Evolutionary conservation across 2,329 filamentous ascomycete species (phyloP), one percentile per base, ranked within the genome.

Genomic region (Colletotrichum noveboracense): DNA sequence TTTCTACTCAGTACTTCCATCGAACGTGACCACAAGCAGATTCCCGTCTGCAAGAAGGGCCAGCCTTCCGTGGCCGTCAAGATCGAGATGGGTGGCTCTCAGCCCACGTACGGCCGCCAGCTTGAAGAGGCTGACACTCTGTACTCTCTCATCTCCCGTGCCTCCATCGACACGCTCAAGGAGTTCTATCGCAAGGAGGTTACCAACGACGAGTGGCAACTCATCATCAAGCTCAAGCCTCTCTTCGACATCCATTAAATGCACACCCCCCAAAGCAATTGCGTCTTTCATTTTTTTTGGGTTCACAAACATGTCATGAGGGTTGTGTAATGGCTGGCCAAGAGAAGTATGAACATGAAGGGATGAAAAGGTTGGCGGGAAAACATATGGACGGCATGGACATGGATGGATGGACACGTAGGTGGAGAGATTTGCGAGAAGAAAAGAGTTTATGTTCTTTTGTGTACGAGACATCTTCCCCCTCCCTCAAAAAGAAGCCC

Each of bases 51-150:
- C 89, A 99, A 99, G 87, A 96, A 96, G 87, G 96, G 96, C 68
- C 95, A 98, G 83, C 97, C 97, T n/a, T 97, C 96, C 2, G 97
- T 99, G 12, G 97, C 97, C 24, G 90, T 99, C 88, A 99, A 99
- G 90, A 97, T 99, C 81, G 97, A 99, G 87, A 93, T 93, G 91
- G 96, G 96, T 70, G 87, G 93, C 74, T 95, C 96, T 84, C 97
- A 99, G 88, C 97, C 97, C 18, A 92, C 94, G 75, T 99, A 99
- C 83, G 97, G 97, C 74, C 94, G 97, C 76, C 97, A 99, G 78
- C 91, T 99, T 66, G 97, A 99, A 85, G 96, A 99, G 85, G 92
- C 92, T 78, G 97, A 99, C 84, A 90, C 87, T 2, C 89, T 99
- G 16, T 98, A 98, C 90, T 96, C 94, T 78, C 89, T 94, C 76